Base-by-base conservation (phyloP, 2,329 filamentous ascomycete species). In the Polychaeton citri region DNA sequence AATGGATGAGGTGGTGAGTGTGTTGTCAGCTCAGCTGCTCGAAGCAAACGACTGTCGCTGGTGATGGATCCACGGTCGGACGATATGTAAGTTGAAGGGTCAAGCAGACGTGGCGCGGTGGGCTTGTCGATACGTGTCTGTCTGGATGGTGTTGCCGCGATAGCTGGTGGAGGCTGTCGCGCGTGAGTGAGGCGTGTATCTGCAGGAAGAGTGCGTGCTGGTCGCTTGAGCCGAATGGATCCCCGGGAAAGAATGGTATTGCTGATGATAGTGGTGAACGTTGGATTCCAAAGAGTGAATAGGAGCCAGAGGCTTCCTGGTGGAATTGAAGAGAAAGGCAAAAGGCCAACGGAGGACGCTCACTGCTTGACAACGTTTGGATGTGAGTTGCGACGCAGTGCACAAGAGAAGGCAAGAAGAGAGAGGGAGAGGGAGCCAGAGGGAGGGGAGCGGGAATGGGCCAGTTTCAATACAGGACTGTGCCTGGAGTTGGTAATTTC, bases 271-370 rank as follows among this genome's bases (percentile, higher is more conserved):
- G 15, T n/a, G 30, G 30, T 8, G 8, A 16, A 19, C 30, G 17
- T 17, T 16, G 13, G 13, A 32, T 32, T 32, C 30, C 30, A 32
- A 32, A 32, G 30, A 32, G 18, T 32, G 30, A 32, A 32, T 32
- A 32, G 30, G 30, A 32, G 30, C 18, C 12, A 32, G 12, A 19
- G 18, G 30, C 12, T 17, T 32, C 30, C 30, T 32, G 30, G 30
- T 32, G 30, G 30, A 32, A 32, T 32, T 10, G 5, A 16, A 32
- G 30, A 32, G 17, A 17, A 16, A 17, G n/a, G n/a, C n/a, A n/a
- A n/a, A n/a, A n/a, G n/a, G n/a, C n/a, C n/a, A n/a, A n/a, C n/a
- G n/a, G n/a, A n/a, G n/a, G n/a, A n/a, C n/a, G n/a, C n/a, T n/a
- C n/a, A n/a, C n/a, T n/a, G n/a, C n/a, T n/a, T n/a, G n/a, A n/a